These are phyloP conservation scores for Alternaria incomplexa DNA, from an alignment of 2,329 filamentous ascomycete species.

Conservation along the genomic window DNA sequence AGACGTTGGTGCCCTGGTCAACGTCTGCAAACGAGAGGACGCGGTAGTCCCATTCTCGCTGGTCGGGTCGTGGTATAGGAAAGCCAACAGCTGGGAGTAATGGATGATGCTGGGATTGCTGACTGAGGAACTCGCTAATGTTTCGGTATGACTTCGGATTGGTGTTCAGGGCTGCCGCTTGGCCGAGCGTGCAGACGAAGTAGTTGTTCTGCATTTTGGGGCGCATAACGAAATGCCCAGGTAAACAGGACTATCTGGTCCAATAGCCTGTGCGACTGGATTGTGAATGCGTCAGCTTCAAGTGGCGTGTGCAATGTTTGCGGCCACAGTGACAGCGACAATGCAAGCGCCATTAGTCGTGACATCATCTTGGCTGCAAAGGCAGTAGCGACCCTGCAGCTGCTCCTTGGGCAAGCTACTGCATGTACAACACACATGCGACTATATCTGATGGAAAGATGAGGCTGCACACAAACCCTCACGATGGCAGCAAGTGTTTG, in stretches of 20 bases:
- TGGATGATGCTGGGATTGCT: constrained; percentile 51
- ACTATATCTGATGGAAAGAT: neutral
- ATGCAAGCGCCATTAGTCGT: constrained; percentile 24
- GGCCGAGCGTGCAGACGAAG: constrained; percentile 67
- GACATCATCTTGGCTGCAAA: constrained; percentile 32
- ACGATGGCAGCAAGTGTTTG: neutral
- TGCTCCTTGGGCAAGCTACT: neutral
- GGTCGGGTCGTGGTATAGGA: constrained; percentile 39
- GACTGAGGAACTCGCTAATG: constrained; percentile 59
- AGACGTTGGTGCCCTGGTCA: constrained; percentile 39
- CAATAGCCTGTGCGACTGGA: neutral
- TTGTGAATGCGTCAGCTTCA: neutral
- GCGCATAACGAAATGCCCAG: neutral
- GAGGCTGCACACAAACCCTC: neutral
- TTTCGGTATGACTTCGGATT: constrained; percentile 50
- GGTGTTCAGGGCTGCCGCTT: constrained; percentile 54
- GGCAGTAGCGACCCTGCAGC: constrained; percentile 9
- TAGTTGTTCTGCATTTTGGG: constrained; percentile 54
- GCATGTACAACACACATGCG: neutral
- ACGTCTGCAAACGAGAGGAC: constrained; percentile 49
- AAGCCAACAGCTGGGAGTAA: constrained; percentile 59
- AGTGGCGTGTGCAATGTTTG: neutral
- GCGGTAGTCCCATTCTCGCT: constrained; percentile 30
- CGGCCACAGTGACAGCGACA: neutral
- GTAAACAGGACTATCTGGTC: neutral